Conservation (phyloP, 192 early-diverging fungal genomes). For the Coemansia sp. region DNA sequence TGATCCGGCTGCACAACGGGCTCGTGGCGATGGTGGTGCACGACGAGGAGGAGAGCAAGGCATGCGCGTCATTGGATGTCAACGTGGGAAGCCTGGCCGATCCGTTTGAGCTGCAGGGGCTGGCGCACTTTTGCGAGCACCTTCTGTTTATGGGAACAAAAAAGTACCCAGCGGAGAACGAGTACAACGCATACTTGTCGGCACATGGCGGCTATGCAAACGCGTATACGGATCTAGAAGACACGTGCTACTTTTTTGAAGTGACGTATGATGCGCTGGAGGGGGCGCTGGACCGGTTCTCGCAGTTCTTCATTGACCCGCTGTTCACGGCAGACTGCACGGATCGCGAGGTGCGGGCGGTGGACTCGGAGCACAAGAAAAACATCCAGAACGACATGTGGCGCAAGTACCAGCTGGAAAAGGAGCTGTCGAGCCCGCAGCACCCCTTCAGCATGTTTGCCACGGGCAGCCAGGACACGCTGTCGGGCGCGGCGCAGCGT, state of each 20-base stretch:
- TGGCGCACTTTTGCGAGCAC: conserved; percentile 82
- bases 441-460: conserved; percentile 91
- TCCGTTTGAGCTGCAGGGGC: conserved; percentile 64
- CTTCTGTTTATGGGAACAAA: conserved; percentile 66
- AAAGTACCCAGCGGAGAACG: conserved; percentile 76
- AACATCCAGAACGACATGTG: conserved; percentile 90
- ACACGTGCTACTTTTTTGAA: conserved; percentile 54
- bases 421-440: conserved; percentile 66
- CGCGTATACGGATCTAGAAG: conserved; percentile 51
- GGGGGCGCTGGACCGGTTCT: conserved; percentile 72
- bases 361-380: conserved; percentile 96
- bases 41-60: conserved; percentile 59
- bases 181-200: conserved; percentile 57
- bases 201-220: conserved; percentile 51
- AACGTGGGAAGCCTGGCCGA: conserved; percentile 71
- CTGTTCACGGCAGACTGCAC: conserved; percentile 84
- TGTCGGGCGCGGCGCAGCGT: conserved; percentile 57
- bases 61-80: conserved; percentile 65
- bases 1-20: conserved; percentile 59
- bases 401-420: conserved; percentile 86
- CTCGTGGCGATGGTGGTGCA: conserved; percentile 64
- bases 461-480: conserved; percentile 85
- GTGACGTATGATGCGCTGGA: conserved; percentile 57
- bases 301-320: conserved; percentile 92
- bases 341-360: conserved; percentile 90